phyloP scores from a whole-genome alignment of 1,284 basidiomycete species.

The Ustilago hordei region DNA sequence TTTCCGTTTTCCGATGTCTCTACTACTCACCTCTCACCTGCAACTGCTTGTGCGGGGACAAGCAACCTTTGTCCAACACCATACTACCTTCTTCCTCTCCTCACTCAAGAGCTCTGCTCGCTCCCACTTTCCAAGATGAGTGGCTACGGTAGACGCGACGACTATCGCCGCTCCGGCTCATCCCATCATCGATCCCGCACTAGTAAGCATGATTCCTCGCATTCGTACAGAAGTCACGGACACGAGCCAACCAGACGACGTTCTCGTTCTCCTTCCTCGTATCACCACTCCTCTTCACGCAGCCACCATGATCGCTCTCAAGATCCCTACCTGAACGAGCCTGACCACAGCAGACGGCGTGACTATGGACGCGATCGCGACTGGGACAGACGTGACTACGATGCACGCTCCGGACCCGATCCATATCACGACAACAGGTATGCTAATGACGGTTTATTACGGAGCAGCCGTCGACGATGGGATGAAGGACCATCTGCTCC shows the following conservation, averaged over 20 bases:
- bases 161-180: conserved; percentile 27
- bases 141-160: conserved; percentile 40
- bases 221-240: conserved; percentile 39
- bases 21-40: too few species aligned
- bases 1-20: too few species aligned
- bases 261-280: conserved; percentile 53
- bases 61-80: too few species aligned
- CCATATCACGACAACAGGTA: conserved; percentile 8
- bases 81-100: background rate
- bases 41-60: too few species aligned
- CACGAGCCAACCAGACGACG: conserved; percentile 54
- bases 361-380: conserved; percentile 27
- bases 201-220: conserved; percentile 56
- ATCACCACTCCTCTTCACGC: conserved; percentile 39
- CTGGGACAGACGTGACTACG: conserved; percentile 30
- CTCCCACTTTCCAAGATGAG: conserved; percentile 10
- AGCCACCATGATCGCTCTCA: conserved; percentile 27
- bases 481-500: conserved; percentile 28
- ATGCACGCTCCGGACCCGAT: conserved; percentile 5
- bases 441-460: background rate
- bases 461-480: conserved; percentile 28
- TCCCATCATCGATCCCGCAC: conserved; percentile 40
- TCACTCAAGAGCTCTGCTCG: background rate
- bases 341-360: conserved; percentile 13
- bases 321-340: conserved; percentile 15